Conservation (phyloP, 257 asterid genomes). For the Craterostigma plantagineum region DNA sequence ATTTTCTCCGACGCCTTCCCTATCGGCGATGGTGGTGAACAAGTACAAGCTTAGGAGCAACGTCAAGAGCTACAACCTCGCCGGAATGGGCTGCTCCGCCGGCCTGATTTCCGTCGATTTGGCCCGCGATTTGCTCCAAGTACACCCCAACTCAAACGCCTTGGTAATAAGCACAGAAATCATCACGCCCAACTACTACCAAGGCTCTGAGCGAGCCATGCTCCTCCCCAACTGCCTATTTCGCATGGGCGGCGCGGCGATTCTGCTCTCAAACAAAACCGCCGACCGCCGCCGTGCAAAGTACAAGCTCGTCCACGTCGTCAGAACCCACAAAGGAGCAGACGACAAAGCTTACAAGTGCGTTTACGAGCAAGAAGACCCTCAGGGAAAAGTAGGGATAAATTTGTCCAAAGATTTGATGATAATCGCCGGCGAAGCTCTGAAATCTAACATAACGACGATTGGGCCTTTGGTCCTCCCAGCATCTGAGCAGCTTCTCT, state of each 20-base stretch:
- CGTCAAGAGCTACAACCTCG: constrained; percentile 45
- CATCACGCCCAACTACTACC: constrained; percentile 67
- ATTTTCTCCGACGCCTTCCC: constrained; percentile 75
- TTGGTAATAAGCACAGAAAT: constrained; percentile 61
- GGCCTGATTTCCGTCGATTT: constrained; percentile 63
- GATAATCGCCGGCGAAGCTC: constrained; percentile 82
- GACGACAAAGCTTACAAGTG: constrained; percentile 72
- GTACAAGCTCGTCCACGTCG: constrained; percentile 54
- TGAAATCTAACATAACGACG: constrained; percentile 73
- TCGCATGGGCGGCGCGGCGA: constrained; percentile 76
- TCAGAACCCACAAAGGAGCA: constrained; percentile 73
- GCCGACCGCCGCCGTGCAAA: constrained; percentile 40
- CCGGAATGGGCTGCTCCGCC: constrained; percentile 93
- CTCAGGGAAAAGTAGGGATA: constrained; percentile 63
- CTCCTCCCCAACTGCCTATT: constrained; percentile 69
- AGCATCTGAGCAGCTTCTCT: constrained; percentile 65
- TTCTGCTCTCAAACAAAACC: constrained; percentile 53
- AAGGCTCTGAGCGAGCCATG: constrained; percentile 84
- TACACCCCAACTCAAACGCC: constrained; percentile 43
- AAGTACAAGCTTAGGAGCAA: constrained; percentile 63
- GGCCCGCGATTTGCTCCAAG: constrained; percentile 66
- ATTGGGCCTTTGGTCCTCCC: constrained; percentile 78
- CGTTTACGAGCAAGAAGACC: constrained; percentile 69
- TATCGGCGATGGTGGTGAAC: constrained; percentile 70
- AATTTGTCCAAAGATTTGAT: constrained; percentile 61